Evolutionary conservation across 352 stramenopile genomes (phyloP), one percentile per base, ranked within the genome.

Genomic region (Phytopythium litorale): DNA sequence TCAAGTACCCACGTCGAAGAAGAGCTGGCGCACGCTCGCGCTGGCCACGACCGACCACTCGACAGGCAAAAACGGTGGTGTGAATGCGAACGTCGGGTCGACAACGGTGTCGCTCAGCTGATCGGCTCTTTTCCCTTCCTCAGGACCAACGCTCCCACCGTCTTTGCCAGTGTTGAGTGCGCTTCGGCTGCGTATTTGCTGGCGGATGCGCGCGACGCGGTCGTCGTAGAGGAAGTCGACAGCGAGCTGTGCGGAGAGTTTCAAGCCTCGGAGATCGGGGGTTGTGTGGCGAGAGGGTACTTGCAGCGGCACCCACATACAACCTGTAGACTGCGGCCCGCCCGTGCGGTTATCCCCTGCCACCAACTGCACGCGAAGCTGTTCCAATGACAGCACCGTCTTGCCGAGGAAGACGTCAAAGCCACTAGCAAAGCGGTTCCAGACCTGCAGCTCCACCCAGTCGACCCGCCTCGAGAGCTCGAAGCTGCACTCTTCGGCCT

Each of bases 21-120:
- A 93, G 43, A 93, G 75, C 11, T 85, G 71, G 15, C 73, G 65
- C 18, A 90, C 58, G 35, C 77, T 92, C 11, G 70, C 77, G n/a
- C 68, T 60, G 4, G 84, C 82, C 12, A 93, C 46, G 2, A 63
- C 37, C 4, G 76, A 73, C 84, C 84, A 93, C 9, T 93, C 71
- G 23, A 93, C 76, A 3, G 66, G 63, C 5, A 70, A 42, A 30
- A 70, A 78, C 32, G 82, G 84, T 12, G 72, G 57, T 4, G 66
- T 75, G 51, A 92, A 91, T 3, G 59, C 62, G 28, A 93, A 93
- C 9, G 68, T 56, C 28, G 82, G 84, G 62, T 91, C 80, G 0
- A 62, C 68, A 11, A 89, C 45, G 15, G 53, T 53, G 25, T 46
- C 37, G 21, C 30, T 15, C 21, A 23, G 32, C 54, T 16, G 37